Evolutionary conservation across 139 green algal genomes (phyloP), one percentile per base, ranked within the genome.

Genomic region (Spirogloea muscicola): DNA sequence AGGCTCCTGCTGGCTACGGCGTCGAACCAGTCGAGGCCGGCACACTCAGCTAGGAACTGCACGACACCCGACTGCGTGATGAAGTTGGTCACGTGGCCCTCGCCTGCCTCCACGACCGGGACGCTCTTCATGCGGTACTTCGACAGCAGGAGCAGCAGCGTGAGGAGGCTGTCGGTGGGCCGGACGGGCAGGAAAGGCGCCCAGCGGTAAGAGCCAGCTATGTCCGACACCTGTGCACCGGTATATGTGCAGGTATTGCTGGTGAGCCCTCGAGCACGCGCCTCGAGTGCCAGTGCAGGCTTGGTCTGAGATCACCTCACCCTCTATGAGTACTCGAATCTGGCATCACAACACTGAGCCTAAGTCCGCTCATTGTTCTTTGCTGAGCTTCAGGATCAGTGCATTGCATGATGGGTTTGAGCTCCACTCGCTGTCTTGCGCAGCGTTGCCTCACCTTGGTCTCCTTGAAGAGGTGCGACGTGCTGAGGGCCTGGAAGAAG

Each of bases 41-140:
- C 31, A 36, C 72, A 80, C 16, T 78, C 72, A n/a, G 72, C 61
- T n/a, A 80, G 72, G 34, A 77, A 21, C 37, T 44, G 34, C 51
- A 58, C 64, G 4, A 80, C 63, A 37, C 16, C 41, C 5, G 33
- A 41, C 64, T 80, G 72, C 64, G 72, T 80, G 3, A 80, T 68
- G 16, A 78, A 27, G 72, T 80, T 80, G 36, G 31, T 37, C 16
- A 80, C n/a, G 5, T 40, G 13, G 10, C 25, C n/a, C 34, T 71
- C 31, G 2, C 65, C 65, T 21, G 48, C 21, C 63, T 64, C 51
- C 25, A 80, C 60, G 3, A 80, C 72, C 3, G 72, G 72, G 1
- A 80, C 31, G 3, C 61, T 78, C 6, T 48, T 43, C 62, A 80
- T 10, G 60, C 63, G 72, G 41, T 80, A 80, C 63, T 78, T 78